Conservation (phyloP, 306 rosid species). For the Chamaecrista fasciculata region DNA sequence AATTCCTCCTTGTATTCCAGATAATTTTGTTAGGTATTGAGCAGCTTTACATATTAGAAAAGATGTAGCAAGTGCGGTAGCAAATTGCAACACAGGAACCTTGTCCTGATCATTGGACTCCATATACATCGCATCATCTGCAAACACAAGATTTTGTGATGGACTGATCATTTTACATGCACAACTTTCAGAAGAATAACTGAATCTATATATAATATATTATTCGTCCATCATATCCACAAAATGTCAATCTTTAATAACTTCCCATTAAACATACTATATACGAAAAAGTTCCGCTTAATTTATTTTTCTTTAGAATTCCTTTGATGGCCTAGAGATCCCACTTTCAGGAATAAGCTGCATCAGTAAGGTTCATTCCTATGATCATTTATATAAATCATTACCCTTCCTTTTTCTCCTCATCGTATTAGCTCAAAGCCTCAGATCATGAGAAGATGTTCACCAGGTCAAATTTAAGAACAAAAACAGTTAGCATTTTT, state of each 20-base stretch:
- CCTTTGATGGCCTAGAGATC: neutral
- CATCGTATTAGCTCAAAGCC: neutral
- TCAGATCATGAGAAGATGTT: neutral
- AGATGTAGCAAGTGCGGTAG: constrained; percentile 54
- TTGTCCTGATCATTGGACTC: constrained; percentile 32
- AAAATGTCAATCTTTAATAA: too few relatives aligned
- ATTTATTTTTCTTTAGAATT: neutral
- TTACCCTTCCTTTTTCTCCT: neutral
- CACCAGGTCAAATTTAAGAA: neutral
- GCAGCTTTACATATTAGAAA: constrained; percentile 57
- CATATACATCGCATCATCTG: constrained; percentile 38
- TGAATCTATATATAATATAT: neutral
- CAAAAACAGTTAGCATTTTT: neutral
- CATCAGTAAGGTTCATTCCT: neutral
- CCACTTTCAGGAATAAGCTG: neutral
- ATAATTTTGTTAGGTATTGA: constrained; percentile 34
- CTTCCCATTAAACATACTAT: neutral
- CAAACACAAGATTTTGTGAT: neutral
- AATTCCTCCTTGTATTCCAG: constrained; percentile 57
- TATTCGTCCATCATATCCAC: neutral
- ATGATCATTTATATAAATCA: neutral
- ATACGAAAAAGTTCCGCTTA: neutral
- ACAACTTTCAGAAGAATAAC: neutral
- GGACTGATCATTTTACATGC: neutral
- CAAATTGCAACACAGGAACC: constrained; percentile 45